Base-by-base conservation (phyloP, 2,329 filamentous ascomycete genomes). In the Pyrenophora graminea region DNA sequence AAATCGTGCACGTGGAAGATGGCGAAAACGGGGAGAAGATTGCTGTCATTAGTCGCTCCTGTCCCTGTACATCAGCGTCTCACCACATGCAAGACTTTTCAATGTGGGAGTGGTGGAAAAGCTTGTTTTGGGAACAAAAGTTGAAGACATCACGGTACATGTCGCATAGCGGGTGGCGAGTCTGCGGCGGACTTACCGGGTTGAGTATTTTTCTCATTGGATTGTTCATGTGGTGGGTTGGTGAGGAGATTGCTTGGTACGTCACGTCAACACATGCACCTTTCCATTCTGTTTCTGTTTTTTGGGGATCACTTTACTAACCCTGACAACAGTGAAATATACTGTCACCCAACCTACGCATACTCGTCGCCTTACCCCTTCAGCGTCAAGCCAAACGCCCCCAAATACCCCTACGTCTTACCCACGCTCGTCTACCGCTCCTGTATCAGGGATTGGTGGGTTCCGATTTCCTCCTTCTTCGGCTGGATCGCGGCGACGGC, bases 351-450 rank as follows among this genome's bases (percentile, higher is more conserved):
- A 3, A 55, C 70, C 6, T 78, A 80, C 51, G 78, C 80, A 4
- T 59, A 70, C 10, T 73, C 62, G 6, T 83, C 82, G 21, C 59
- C 57, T 58, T 68, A 74, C 31, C 79, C 78, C 18, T 81, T 78
- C 52, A 80, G 79, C 45, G 71, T 82, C 30, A 72, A 77, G 37
- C 76, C 76, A 17, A 72, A 82, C 54, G 80, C 80, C 8, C 83
- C 83, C 0, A 62, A 72, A 18, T 82, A 78, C 43, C 83, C 83
- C 0, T 82, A 78, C 53, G 81, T 83, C 4, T 74, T 83, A 4
- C 80, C 81, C 3, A 84, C 81, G 3, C 74, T 85, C 63, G 50
- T 83, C 3, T 81, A 75, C 39, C 67, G 76, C 17, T 71, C 70
- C 4, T 63, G 76, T 5, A 52, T 72, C 25, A 64, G 61, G 27